These are phyloP conservation scores for Eucalyptus leucophloia DNA, from an alignment of 345 rosid species.

Conservation along the genomic window DNA sequence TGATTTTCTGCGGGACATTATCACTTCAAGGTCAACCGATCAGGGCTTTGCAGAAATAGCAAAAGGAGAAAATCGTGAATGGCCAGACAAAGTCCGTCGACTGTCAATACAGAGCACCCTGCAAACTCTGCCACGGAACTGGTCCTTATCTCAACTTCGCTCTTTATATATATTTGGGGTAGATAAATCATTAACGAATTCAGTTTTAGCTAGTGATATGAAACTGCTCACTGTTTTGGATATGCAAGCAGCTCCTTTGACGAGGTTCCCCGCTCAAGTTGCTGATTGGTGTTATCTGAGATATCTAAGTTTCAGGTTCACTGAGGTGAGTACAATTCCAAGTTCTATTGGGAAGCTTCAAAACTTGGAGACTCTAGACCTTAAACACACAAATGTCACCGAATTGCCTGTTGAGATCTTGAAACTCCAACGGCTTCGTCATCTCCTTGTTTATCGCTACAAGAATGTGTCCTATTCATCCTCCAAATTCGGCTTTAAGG, in stretches of 20 bases:
- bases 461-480: conserved; percentile 6
- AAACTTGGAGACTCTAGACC: conserved; percentile 32
- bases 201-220: background rate
- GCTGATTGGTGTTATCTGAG: conserved; percentile 9
- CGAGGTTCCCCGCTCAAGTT: conserved; percentile 15
- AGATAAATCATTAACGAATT: background rate
- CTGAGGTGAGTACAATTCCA: conserved; percentile 18
- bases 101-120: conserved; percentile 11
- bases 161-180: conserved; percentile 25
- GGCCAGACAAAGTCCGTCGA: conserved; percentile 30
- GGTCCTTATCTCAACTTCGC: conserved; percentile 9
- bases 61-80: background rate
- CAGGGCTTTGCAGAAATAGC: conserved; percentile 22
- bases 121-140: background rate
- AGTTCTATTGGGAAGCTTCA: conserved; percentile 23
- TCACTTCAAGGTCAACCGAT: conserved; percentile 17
- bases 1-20: conserved; percentile 18
- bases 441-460: conserved; percentile 23
- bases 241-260: conserved; percentile 12
- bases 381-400: conserved; percentile 23
- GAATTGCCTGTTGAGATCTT: conserved; percentile 19
- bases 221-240: conserved; percentile 26
- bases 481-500: conserved; percentile 16
- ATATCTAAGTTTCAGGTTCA: conserved; percentile 22
- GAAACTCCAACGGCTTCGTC: conserved; percentile 22